These are phyloP conservation scores for Vigna mungo DNA, from an alignment of 306 rosid species.

Conservation along the genomic window DNA sequence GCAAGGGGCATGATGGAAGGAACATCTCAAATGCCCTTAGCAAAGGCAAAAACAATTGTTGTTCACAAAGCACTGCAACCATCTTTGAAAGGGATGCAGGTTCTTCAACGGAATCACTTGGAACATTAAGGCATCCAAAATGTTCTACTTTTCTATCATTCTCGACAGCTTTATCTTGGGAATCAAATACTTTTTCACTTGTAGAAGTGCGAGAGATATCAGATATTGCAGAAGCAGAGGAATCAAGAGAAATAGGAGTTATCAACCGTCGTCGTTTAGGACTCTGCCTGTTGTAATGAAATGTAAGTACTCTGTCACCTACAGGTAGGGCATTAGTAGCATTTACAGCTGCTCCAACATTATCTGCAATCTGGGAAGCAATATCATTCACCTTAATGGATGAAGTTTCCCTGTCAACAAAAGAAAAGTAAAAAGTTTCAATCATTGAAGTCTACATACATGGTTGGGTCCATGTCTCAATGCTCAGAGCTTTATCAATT, in stretches of 20 bases:
- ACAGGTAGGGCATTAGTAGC: conserved; percentile 76
- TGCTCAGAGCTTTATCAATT: conserved; percentile 7
- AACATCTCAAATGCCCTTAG: conserved; percentile 96
- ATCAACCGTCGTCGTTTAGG: conserved; percentile 82
- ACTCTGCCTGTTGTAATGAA: conserved; percentile 82
- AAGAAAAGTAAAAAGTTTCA: conserved; percentile 48
- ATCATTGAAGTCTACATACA: conserved; percentile 28
- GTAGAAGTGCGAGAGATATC: conserved; percentile 52
- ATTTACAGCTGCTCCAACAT: conserved; percentile 91
- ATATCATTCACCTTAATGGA: conserved; percentile 93
- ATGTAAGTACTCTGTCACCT: conserved; percentile 66
- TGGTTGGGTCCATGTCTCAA: neutral
- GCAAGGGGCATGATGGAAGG: conserved; percentile 91
- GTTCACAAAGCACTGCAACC: conserved; percentile 96
- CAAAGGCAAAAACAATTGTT: conserved; percentile 84
- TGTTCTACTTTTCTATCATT: conserved; percentile 57
- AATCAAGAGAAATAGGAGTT: conserved; percentile 57
- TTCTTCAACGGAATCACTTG: conserved; percentile 69
- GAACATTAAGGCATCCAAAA: conserved; percentile 38
- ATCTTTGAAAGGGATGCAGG: conserved; percentile 81
- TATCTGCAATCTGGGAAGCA: conserved; percentile 86
- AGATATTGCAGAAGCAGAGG: conserved; percentile 49
- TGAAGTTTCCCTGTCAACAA: conserved; percentile 82
- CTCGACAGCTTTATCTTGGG: conserved; percentile 50
- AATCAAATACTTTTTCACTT: conserved; percentile 53